Evolutionary conservation across 202 grass and related monocot species (phyloP).

Genomic region (Tripidium arundinaceum): DNA sequence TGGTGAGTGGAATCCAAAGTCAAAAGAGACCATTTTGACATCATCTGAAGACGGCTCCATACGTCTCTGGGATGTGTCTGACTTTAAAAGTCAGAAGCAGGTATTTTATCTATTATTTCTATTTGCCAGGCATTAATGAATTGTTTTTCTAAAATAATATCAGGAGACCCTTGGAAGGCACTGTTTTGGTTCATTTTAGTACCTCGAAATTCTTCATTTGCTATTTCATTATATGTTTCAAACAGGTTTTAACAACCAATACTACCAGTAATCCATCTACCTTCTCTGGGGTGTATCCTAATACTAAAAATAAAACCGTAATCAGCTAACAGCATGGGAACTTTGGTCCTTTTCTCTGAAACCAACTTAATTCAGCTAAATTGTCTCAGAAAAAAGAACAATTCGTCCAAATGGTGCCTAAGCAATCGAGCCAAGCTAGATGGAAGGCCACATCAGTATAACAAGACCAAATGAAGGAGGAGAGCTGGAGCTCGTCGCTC

Average conservation of each 20-base stretch:
- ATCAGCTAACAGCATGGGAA: not conserved
- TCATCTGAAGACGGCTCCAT: slow-evolving; percentile 98
- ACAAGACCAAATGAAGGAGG: not conserved
- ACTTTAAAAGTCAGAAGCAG: slow-evolving; percentile 96
- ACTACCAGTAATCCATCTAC: not conserved
- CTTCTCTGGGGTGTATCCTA: not conserved
- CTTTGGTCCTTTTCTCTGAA: not conserved
- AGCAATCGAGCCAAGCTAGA: not conserved
- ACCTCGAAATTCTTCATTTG: not conserved
- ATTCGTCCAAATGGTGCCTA: not conserved
- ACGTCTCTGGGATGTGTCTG: slow-evolving; percentile 85
- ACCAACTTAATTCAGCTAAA: not conserved
- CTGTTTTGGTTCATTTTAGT: too few species aligned
- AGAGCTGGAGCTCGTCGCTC: not conserved
- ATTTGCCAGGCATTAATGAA: not conserved
- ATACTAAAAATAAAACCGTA: not conserved
- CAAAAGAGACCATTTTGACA: slow-evolving; percentile 90
- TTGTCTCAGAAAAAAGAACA: not conserved
- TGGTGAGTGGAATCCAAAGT: slow-evolving; percentile 97
- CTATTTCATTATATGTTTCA: not conserved
- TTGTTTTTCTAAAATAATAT: not conserved
- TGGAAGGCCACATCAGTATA: not conserved
- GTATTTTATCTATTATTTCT: slow-evolving; percentile 37
- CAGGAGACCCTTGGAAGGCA: not conserved
- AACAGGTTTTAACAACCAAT: not conserved